Conservation (phyloP, 768 basidiomycete species). For the Pilatotrama ljubarskyi region DNA sequence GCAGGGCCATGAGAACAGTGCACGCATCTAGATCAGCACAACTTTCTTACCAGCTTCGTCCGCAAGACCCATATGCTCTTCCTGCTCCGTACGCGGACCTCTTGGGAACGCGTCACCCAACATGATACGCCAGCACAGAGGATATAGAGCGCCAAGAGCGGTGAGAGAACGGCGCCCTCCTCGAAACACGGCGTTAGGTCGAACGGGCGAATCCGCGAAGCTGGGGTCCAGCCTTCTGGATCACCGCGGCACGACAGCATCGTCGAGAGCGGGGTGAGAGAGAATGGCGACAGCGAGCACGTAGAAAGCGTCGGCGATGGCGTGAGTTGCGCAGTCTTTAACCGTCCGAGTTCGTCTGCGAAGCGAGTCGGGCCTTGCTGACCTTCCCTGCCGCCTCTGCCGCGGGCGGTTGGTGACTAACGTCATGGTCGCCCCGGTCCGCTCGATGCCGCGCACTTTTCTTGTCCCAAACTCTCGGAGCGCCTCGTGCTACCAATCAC, state of each 20-base stretch:
- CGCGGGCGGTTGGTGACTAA: conserved; percentile 6
- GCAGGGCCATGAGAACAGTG: background rate
- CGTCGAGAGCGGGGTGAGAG: conserved; percentile 20
- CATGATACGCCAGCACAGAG: conserved; percentile 44
- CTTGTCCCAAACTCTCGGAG: background rate
- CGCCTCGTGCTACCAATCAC: background rate
- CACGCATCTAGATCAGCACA: background rate
- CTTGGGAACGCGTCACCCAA: conserved; percentile 31
- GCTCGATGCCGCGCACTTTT: background rate
- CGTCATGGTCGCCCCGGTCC: background rate
- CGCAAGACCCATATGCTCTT: conserved; percentile 54
- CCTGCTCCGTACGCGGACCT: conserved; percentile 37
- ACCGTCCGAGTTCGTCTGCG: background rate
- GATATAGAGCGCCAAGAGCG: conserved; percentile 48
- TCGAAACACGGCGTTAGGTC: conserved; percentile 84
- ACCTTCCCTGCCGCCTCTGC: background rate
- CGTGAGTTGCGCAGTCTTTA: conserved; percentile 9
- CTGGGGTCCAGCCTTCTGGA: conserved; percentile 62
- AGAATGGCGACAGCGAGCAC: conserved; percentile 28
- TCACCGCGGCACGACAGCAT: conserved; percentile 43
- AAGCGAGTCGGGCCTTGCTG: background rate
- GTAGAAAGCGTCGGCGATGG: conserved; percentile 24
- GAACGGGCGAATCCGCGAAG: conserved; percentile 62
- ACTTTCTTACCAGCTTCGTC: conserved; percentile 62
- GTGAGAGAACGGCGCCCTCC: conserved; percentile 63